Conservation (phyloP, 129 eudicot genomes). For the Solidago caesia region DNA sequence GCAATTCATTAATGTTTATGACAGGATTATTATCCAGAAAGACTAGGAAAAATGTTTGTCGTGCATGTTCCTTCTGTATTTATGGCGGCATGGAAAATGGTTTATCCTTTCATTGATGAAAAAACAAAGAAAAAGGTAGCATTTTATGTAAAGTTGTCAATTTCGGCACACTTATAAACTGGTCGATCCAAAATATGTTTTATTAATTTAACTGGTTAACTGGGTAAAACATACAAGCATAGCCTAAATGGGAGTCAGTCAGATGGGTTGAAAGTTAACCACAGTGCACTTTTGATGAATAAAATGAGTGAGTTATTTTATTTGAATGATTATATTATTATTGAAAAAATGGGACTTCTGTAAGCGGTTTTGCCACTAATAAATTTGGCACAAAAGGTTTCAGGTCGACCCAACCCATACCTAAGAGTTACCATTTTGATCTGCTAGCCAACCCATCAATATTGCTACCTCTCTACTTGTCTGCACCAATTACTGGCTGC, state of each 20-base stretch:
- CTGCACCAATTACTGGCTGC: background rate
- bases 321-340: too few relatives aligned
- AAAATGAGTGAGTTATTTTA: too few relatives aligned
- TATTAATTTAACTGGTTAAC: background rate
- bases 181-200: background rate
- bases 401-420: too few relatives aligned
- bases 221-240: background rate
- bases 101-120: constrained; percentile 71
- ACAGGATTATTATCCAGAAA: constrained; percentile 93
- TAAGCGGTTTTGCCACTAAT: too few relatives aligned
- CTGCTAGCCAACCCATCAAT: too few relatives aligned
- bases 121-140: constrained; percentile 68
- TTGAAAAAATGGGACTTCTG: too few relatives aligned
- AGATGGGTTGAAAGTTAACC: background rate
- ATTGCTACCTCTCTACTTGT: background rate
- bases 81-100: constrained; percentile 71
- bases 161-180: too few relatives aligned
- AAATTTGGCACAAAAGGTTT: too few relatives aligned
- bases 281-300: background rate
- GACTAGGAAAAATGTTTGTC: constrained; percentile 64
- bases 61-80: constrained; percentile 70
- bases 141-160: background rate
- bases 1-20: constrained; percentile 12
- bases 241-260: too few relatives aligned
- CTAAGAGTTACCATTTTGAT: too few relatives aligned